A percentile compares a stretch with the other conserved stretches of the same genome.
Evolutionary conservation across 2,329 filamentous ascomycete species (phyloP).

Genomic region (Exophiala alcalophila): DNA sequence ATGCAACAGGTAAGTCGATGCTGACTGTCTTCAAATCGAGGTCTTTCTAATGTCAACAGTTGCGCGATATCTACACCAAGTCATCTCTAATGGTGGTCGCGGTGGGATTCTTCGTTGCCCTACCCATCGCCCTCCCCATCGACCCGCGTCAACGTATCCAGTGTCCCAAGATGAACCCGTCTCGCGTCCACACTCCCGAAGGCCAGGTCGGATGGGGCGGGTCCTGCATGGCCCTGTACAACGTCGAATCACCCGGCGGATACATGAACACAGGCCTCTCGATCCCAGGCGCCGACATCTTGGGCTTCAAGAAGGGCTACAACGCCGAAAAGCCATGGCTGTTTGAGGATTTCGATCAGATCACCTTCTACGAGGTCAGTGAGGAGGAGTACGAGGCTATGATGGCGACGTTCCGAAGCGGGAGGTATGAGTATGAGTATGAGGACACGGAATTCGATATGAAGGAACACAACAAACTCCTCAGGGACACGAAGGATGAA

Average conservation of each 20-base stretch:
- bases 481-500: conserved; percentile 48
- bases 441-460: conserved; percentile 55
- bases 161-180: conserved; percentile 57
- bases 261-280: conserved; percentile 56
- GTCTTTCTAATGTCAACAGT: conserved; percentile 31
- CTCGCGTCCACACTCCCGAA: conserved; percentile 55
- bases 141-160: conserved; percentile 54
- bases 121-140: conserved; percentile 52
- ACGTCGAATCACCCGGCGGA: conserved; percentile 56
- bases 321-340: conserved; percentile 49
- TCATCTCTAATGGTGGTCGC: conserved; percentile 52
- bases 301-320: conserved; percentile 53
- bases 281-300: conserved; percentile 53
- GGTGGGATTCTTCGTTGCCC: conserved; percentile 56
- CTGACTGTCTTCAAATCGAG: not conserved
- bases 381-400: conserved; percentile 52
- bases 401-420: conserved; percentile 49
- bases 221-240: conserved; percentile 54
- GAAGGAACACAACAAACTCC: conserved; percentile 52
- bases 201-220: conserved; percentile 58
- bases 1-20: conserved; percentile 37
- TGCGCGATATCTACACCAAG: conserved; percentile 52
- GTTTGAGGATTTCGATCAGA: conserved; percentile 57
- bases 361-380: conserved; percentile 54
- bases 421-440: conserved; percentile 52